Evolutionary conservation across 495 filamentous ascomycete genomes (phyloP).

Genomic region (Platismatia glauca): DNA sequence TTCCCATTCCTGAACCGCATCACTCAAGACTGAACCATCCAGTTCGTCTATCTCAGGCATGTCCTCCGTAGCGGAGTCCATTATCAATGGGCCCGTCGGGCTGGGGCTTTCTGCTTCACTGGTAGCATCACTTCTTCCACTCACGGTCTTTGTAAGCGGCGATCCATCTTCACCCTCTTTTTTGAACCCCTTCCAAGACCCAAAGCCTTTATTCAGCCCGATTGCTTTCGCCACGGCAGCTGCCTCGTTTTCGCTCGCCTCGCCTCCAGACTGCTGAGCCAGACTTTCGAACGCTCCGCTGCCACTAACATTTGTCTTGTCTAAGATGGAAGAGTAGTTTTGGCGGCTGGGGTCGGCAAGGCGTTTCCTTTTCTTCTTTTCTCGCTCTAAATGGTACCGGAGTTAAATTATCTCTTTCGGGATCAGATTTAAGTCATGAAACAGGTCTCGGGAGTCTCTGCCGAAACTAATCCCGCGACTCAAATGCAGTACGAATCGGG

Average conservation of each 20-base stretch:
- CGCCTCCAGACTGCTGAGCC: conserved; percentile 30
- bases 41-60: not conserved
- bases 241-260: conserved; percentile 50
- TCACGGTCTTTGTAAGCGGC: not conserved
- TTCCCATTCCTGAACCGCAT: not conserved
- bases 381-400: no score
- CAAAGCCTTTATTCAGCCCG: conserved; percentile 46
- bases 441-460: no score
- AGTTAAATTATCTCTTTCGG: no score
- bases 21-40: not conserved
- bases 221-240: conserved; percentile 62
- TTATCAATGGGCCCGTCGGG: not conserved
- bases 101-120: not conserved
- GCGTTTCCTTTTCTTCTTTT: conserved; percentile 87
- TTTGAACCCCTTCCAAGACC: conserved; percentile 45
- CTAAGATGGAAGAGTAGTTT: conserved; percentile 72
- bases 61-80: not conserved
- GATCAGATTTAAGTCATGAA: no score
- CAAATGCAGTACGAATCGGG: no score
- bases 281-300: conserved; percentile 44
- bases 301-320: conserved; percentile 46
- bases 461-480: no score
- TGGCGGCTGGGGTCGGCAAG: conserved; percentile 67
- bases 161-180: conserved; percentile 21
- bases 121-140: not conserved